phyloP scores from a whole-genome alignment of 495 filamentous ascomycete genomes.

The Talaromyces liani region DNA sequence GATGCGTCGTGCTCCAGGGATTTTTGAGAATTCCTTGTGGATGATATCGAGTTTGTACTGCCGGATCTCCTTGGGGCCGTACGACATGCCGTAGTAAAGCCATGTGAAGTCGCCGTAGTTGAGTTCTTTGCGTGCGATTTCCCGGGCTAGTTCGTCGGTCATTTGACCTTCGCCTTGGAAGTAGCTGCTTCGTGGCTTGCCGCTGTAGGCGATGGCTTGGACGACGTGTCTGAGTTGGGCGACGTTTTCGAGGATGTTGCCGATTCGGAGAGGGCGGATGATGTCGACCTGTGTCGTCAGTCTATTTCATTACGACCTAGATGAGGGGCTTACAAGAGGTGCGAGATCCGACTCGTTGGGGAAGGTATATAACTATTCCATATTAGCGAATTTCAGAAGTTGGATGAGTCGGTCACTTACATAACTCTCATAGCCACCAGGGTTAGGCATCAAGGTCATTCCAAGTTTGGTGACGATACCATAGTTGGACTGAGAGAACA shows the following conservation, averaged over 20 bases:
- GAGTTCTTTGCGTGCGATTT: constrained; percentile 22
- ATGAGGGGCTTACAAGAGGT: constrained; percentile 14
- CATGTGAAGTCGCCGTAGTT: constrained; percentile 18
- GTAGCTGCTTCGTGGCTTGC: constrained; percentile 30
- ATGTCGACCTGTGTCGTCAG: constrained; percentile 30
- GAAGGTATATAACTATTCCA: constrained; percentile 44
- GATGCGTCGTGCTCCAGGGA: constrained; percentile 37
- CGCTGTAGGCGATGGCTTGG: constrained; percentile 34
- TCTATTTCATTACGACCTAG: not conserved
- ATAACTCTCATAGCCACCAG: constrained; percentile 16
- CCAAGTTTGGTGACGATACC: constrained; percentile 57
- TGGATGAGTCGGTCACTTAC: not conserved
- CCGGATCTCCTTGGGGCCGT: constrained; percentile 36
- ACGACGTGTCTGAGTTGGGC: constrained; percentile 42
- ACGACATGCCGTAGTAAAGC: constrained; percentile 9
- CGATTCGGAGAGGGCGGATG: constrained; percentile 43
- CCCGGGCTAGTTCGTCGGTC: constrained; percentile 20
- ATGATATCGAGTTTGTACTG: constrained; percentile 36
- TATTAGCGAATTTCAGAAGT: not conserved
- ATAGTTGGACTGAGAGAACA: constrained; percentile 51
- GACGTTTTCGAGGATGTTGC: constrained; percentile 44
- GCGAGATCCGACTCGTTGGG: constrained; percentile 43
- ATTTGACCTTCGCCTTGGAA: constrained; percentile 27
- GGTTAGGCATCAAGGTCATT: constrained; percentile 48
- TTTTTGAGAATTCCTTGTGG: constrained; percentile 35